These are phyloP conservation scores for Fragaria nilgerrensis DNA, from an alignment of 306 rosid species.

Conservation along the genomic window DNA sequence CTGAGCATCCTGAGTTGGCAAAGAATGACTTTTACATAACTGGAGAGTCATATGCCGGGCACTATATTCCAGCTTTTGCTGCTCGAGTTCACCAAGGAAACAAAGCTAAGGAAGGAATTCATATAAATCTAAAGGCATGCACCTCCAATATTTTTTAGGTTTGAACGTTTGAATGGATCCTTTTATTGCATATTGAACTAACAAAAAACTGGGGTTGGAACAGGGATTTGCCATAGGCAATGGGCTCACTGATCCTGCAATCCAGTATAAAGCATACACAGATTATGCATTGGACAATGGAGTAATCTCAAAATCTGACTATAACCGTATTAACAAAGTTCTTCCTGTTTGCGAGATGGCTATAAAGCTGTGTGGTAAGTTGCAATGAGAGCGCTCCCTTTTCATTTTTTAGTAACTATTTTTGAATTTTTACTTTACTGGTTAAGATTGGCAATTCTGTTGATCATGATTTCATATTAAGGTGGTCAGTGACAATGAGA, in stretches of 20 bases:
- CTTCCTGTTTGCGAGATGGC: constrained; percentile 85
- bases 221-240: constrained; percentile 99
- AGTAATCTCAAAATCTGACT: constrained; percentile 57
- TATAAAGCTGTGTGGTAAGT: constrained; percentile 78
- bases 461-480: background rate
- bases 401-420: background rate
- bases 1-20: constrained; percentile 74
- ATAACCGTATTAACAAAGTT: constrained; percentile 63
- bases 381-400: constrained; percentile 15
- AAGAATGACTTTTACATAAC: constrained; percentile 85
- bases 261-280: constrained; percentile 87
- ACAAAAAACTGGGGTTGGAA: constrained; percentile 31
- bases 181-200: constrained; percentile 15
- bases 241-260: constrained; percentile 94
- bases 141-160: constrained; percentile 10
- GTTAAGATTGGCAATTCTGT: constrained; percentile 1
- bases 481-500: constrained; percentile 54
- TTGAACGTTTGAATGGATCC: background rate
- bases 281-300: constrained; percentile 89
- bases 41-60: constrained; percentile 98
- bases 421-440: background rate
- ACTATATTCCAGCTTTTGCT: constrained; percentile 97
- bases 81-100: constrained; percentile 88
- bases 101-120: constrained; percentile 92
- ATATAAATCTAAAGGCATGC: constrained; percentile 85